These are phyloP conservation scores for Lodderomyces elongisporus DNA, from an alignment of 1,139 yeast genomes.

Conservation along the genomic window DNA sequence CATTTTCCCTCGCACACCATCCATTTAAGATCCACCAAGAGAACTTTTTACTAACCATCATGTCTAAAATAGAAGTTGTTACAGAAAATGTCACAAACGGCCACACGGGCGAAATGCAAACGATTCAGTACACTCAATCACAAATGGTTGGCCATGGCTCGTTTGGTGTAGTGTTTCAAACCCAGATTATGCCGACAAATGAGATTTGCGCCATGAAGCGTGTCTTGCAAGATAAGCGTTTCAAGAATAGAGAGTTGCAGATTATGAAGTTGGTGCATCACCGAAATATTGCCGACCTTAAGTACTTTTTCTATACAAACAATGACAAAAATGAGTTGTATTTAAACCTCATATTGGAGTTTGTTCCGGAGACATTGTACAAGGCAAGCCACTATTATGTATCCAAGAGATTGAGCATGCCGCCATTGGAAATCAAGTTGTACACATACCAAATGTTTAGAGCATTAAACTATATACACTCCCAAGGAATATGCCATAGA, in stretches of 20 bases:
- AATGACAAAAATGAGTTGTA: conserved; percentile 78
- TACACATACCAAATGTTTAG: conserved; percentile 90
- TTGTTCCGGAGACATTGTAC: conserved; percentile 90
- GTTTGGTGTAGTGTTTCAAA: conserved; percentile 92
- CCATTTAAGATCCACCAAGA: too few species aligned
- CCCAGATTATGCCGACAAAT: conserved; percentile 69
- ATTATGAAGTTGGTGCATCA: conserved; percentile 90
- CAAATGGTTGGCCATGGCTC: conserved; percentile 97
- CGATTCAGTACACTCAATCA: conserved; percentile 64
- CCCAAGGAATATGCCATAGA: conserved; percentile 90
- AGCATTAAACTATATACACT: conserved; percentile 87
- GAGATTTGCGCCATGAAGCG: conserved; percentile 88
- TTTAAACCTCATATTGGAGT: conserved; percentile 83
- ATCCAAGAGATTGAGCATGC: conserved; percentile 76
- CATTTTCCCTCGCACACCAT: conserved; percentile 1
- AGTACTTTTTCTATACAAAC: conserved; percentile 82
- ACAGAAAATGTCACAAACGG: conserved; percentile 74
- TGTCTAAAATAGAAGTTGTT: conserved; percentile 53
- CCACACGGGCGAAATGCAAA: conserved; percentile 57
- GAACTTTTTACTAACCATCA: too few species aligned
- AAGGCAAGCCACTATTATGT: conserved; percentile 83
- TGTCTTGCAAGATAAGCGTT: conserved; percentile 90
- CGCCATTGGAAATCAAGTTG: conserved; percentile 79
- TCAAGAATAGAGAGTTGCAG: conserved; percentile 93
- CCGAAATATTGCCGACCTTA: conserved; percentile 81